Evolutionary conservation across 1,139 yeast genomes (phyloP), one percentile per base, ranked within the genome.

Genomic region (Suhomyces choctaworum): DNA sequence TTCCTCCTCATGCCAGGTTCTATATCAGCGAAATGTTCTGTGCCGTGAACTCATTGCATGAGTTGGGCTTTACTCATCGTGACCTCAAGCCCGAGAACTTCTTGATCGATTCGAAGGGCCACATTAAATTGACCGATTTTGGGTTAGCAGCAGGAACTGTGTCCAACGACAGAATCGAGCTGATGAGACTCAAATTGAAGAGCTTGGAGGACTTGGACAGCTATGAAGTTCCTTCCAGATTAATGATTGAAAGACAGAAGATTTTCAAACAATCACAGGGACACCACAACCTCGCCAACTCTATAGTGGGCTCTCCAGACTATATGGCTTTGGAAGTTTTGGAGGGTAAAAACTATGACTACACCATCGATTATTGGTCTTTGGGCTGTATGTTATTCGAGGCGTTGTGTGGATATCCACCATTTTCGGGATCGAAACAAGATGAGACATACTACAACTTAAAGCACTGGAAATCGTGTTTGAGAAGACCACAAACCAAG

Each of bases 321-420:
- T 94, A 94, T 59, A 94, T 94, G 99, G 98, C 99, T 1, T 73
- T 94, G 37, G 99, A 94, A 60, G 97, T 94, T 5, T 77, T 94
- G 44, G 95, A 88, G 60, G 98, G 98, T 7, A 84, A 84, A 52
- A 82, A 83, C 42, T 94, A 94, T 59, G 96, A 94, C 57, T 90
- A 83, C 57, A 90, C 98, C 13, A 95, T 94, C 43, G 99, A 94
- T 66, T 94, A 94, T 61, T 94, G 99, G 99, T 90, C 97, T 0
- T 72, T 94, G 37, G 99, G 98, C 2, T 94, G 98, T 61, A 87
- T 87, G 78, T 68, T 90, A 16, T 90, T 85, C 56, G 97, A 90
- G 60, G 86, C 96, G 43, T 75, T 90, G 51, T 87, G 89, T 35
- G 97, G 97, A 1, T 94, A 87, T 60, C 96, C 99, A 2, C 99